phyloP scores from a whole-genome alignment of 441 rosid species.

The Populus hybrid region DNA sequence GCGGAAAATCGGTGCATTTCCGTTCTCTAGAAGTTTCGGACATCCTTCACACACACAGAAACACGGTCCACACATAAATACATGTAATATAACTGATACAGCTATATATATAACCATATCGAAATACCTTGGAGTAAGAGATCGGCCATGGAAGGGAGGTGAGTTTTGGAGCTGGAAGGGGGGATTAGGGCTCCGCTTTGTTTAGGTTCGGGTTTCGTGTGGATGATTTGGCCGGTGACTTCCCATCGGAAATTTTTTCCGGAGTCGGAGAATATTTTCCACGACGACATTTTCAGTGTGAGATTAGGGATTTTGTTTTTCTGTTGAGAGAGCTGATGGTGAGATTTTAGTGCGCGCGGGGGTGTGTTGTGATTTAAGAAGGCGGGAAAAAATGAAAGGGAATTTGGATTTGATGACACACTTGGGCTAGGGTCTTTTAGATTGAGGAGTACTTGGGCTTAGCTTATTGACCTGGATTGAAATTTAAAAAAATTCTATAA shows the following conservation, averaged over 20 bases:
- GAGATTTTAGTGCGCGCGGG: no score
- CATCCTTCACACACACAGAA: constrained; percentile 37
- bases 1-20: constrained; percentile 45
- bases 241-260: constrained; percentile 62
- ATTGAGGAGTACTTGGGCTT: no score
- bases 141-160: constrained; percentile 61
- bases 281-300: constrained; percentile 54
- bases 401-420: no score
- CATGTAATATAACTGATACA: not conserved
- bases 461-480: no score
- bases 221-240: constrained; percentile 30
- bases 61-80: not conserved
- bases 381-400: no score
- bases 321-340: not conserved
- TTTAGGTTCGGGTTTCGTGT: constrained; percentile 15
- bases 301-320: constrained; percentile 8
- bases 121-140: constrained; percentile 55
- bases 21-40: constrained; percentile 48
- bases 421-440: no score
- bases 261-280: constrained; percentile 58
- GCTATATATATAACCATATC: not conserved
- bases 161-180: constrained; percentile 17
- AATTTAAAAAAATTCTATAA: no score
- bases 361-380: no score
- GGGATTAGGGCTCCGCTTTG: constrained; percentile 20